Conservation (phyloP, 1,284 basidiomycete genomes). For the Cystobasidium sp. region DNA sequence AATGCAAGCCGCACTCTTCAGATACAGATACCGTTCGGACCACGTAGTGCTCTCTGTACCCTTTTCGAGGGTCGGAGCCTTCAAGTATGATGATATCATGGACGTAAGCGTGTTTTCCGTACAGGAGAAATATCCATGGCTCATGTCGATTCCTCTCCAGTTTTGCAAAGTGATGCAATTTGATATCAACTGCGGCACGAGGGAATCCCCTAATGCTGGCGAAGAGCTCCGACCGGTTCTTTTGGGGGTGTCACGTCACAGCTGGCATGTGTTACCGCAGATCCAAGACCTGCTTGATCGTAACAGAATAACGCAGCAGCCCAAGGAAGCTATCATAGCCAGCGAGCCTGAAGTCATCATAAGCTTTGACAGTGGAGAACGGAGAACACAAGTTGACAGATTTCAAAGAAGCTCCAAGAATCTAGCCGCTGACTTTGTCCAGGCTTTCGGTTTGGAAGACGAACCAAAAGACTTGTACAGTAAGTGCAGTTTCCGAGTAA, state of each 20-base stretch:
- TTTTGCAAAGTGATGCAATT: slow-evolving; percentile 24
- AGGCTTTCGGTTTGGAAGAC: slow-evolving; percentile 14
- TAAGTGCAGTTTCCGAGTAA: too few relatives aligned
- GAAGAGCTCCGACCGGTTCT: slow-evolving; percentile 4
- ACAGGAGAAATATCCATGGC: neutral
- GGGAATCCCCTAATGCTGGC: neutral
- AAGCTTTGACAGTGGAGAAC: slow-evolving; percentile 7
- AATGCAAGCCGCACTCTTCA: slow-evolving; percentile 18
- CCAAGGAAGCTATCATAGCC: neutral
- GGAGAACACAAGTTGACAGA: slow-evolving; percentile 5
- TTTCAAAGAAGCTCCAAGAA: neutral
- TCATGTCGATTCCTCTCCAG: neutral
- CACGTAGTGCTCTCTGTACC: slow-evolving; percentile 2
- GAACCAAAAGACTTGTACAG: slow-evolving; percentile 11
- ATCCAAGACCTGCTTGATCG: neutral
- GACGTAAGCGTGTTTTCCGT: neutral
- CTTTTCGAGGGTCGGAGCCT: slow-evolving; percentile 10
- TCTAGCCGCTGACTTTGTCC: slow-evolving; percentile 15
- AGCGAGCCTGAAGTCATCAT: slow-evolving; percentile 9
- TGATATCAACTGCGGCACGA: slow-evolving; percentile 11
- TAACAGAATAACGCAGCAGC: neutral
- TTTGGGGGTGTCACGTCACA: slow-evolving; percentile 4
- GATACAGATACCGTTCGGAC: slow-evolving; percentile 21
- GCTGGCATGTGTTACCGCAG: slow-evolving; percentile 15
- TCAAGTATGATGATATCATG: slow-evolving; percentile 22